phyloP scores from a whole-genome alignment of 176 grass and related monocot genomes.

The Alopecurus myosuroides region DNA sequence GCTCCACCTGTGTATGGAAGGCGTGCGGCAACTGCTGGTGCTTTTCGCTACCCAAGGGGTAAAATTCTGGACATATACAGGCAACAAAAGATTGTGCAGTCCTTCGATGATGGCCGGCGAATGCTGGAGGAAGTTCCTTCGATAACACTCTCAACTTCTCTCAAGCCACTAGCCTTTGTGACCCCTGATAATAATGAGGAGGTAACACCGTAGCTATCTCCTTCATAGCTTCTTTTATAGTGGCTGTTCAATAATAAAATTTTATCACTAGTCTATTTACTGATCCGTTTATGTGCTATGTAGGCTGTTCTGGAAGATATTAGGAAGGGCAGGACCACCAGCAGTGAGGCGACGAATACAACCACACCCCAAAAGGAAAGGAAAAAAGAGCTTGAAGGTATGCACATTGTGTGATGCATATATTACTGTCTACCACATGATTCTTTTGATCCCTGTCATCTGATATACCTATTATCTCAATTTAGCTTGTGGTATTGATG shows the following conservation, averaged over 20 bases:
- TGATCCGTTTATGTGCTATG: conserved; percentile 4
- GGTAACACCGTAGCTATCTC: conserved; percentile 34
- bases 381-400: conserved; percentile 41
- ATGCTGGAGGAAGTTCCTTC: conserved; percentile 65
- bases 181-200: conserved; percentile 69
- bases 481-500: conserved; percentile 15
- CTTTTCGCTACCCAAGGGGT: conserved; percentile 83
- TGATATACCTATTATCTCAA: conserved; percentile 38
- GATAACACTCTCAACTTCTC: conserved; percentile 54
- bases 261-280: neutral
- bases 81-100: conserved; percentile 39
- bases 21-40: conserved; percentile 13
- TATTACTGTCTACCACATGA: neutral
- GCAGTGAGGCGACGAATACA: conserved; percentile 38
- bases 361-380: conserved; percentile 31
- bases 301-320: conserved; percentile 86
- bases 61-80: conserved; percentile 98
- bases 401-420: neutral
- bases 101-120: conserved; percentile 33
- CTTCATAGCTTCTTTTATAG: neutral
- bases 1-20: conserved; percentile 43
- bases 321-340: conserved; percentile 65
- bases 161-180: conserved; percentile 76
- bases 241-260: neutral
- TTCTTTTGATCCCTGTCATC: neutral